phyloP scores from a whole-genome alignment of 345 rosid genomes.

The Citrus unshiu region DNA sequence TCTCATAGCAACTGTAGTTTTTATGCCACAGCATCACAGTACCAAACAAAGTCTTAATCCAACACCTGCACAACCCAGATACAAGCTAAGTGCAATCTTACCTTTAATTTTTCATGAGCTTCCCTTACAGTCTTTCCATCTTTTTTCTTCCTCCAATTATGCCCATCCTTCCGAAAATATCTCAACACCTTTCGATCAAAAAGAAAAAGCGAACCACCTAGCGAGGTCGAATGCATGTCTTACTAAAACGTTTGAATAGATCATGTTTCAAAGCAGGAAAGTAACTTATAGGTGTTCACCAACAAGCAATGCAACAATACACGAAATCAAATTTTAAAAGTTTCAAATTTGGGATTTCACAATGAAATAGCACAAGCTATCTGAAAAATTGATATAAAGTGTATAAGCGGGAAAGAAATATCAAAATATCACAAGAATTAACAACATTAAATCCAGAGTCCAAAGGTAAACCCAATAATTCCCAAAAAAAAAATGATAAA shows the following conservation, averaged over 20 bases:
- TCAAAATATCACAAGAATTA: neutral
- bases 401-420: neutral
- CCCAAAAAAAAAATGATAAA: neutral
- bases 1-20: too few relatives aligned
- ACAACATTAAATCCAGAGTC: neutral
- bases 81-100: neutral
- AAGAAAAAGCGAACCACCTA: slow-evolving; percentile 96
- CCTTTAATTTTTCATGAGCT: slow-evolving; percentile 60
- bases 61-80: neutral
- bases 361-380: neutral
- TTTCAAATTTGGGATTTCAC: neutral
- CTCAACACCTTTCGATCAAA: slow-evolving; percentile 86
- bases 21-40: too few relatives aligned
- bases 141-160: slow-evolving; percentile 88
- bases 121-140: slow-evolving; percentile 90
- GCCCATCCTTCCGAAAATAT: slow-evolving; percentile 93
- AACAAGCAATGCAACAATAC: neutral
- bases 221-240: slow-evolving; percentile 26
- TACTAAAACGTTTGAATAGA: neutral
- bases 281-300: neutral
- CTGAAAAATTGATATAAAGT: neutral
- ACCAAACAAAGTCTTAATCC: neutral
- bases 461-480: neutral
- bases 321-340: neutral
- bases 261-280: neutral